Evolutionary conservation across 2,329 filamentous ascomycete species (phyloP), one percentile per base, ranked within the genome.

Genomic region (Neofusicoccum sp.): DNA sequence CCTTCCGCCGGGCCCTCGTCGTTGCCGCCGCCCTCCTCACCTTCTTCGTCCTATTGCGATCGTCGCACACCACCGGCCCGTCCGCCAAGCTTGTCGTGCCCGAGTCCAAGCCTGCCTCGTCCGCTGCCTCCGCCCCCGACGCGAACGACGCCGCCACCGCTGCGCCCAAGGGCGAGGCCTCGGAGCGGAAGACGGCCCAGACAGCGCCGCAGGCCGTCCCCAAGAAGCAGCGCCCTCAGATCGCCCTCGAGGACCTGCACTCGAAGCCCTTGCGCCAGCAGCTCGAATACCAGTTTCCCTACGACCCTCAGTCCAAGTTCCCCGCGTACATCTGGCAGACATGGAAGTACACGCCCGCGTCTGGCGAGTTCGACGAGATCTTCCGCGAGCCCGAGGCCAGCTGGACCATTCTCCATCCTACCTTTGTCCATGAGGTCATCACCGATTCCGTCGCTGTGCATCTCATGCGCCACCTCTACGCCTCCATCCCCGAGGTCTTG

Each of bases 251-350:
- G 58, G 89, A 93, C 73, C 82, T 90, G 71, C 86, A 86, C 62
- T 84, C 82, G 71, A 86, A 90, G 77, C 86, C 89, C 14, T 82
- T 93, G 58, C 81, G 89, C 84, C 79, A 96, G 65, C 84, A 95
- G 78, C 85, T 99, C 61, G 88, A 88, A 57, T 97, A 96, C 79
- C 90, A 96, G 68, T 98, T 95, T 76, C 91, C 93, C 20, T 99
- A 98, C 81, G 90, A 96, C 70, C 82, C 93, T 64, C 86, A 92
- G 70, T 77, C 82, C 67, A 96, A 93, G 75, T 98, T 98, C 75
- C 95, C 95, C 3, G 93, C 92, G 61, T 98, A 96, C 80, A 96
- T 99, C 71, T 99, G 95, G 95, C 95, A 99, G 81, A 99, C 95
- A 12, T 99, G 95, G 95, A 97, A 96, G 75, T 88, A 86, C 70